Base-by-base conservation (phyloP, 441 rosid species). In the Pelargonium citronellum region DNA sequence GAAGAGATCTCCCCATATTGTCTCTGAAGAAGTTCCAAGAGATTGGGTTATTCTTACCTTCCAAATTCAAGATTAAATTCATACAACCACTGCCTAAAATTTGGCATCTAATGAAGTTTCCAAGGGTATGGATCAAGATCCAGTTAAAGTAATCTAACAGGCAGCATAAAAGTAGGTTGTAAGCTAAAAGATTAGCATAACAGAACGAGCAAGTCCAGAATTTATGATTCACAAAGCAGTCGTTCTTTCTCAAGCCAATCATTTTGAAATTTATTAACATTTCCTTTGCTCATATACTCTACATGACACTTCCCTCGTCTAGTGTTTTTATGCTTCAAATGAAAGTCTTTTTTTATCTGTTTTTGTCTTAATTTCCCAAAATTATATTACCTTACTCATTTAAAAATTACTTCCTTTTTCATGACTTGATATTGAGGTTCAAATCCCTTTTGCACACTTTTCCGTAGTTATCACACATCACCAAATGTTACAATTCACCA, bases 341-440 rank as follows among this genome's bases (percentile, higher is more conserved):
- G 46, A 73, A 41, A 41, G 49, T 34, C 39, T 5, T 67, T 68
- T 49, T 20, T 27, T 22, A 63, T 4, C 13, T 44, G 13, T 9
- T 62, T 60, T 24, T 57, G 57, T 10, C 61, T 41, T 57, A 11
- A 70, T 22, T 58, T 66, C 41, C n/a, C n/a, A 22, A 61, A 27
- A 67, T 47, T 49, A 6, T 12, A 37, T 20, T 17, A 13, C 12
- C 57, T 44, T 27, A n/a, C 44, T 7, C 67, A 3, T 61, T 51
- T 12, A 12, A 7, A 51, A 13, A n/a, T 16, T 16, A 5, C 2
- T 3, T 13, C 20, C 15, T 27, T 20, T 60, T 37, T 27, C 41
- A 46, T 12, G 58, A 13, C 58, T 12, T 15, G 58, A 51, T 5
- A 43, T 55, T 10, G 2, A 72, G 15, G 53, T 39, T 64, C 53